Percentiles rank a stretch among this genome's conserved stretches.
Conservation (phyloP, 2,329 filamentous ascomycete species). For the Sarocladium kiliense region DNA sequence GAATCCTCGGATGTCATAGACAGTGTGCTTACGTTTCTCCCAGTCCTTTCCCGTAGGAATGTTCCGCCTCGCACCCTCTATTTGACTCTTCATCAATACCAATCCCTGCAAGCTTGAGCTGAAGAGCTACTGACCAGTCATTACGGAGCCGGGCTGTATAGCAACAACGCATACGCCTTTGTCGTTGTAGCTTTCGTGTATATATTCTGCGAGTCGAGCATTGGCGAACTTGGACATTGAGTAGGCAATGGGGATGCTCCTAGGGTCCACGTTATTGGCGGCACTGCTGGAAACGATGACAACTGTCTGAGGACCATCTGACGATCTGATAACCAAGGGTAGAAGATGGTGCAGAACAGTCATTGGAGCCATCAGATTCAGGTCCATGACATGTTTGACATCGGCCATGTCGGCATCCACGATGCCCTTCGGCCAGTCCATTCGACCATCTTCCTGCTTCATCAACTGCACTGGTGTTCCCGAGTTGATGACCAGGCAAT, state of each 20-base stretch:
- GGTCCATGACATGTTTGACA: slow-evolving; percentile 3
- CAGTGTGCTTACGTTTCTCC: background rate
- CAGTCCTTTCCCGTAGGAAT: background rate
- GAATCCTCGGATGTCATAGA: background rate
- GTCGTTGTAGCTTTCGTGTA: slow-evolving; percentile 38
- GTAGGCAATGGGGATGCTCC: slow-evolving; percentile 29
- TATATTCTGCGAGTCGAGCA: slow-evolving; percentile 42
- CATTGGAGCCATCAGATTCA: background rate
- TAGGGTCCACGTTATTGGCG: background rate
- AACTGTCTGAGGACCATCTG: background rate
- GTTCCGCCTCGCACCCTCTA: background rate
- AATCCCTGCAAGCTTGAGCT: too few relatives aligned
- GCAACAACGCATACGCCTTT: slow-evolving; percentile 35
- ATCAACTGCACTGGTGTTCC: slow-evolving; percentile 3
- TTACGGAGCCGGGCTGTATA: slow-evolving; percentile 32
- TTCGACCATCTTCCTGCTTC: background rate
- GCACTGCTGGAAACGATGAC: slow-evolving; percentile 4
- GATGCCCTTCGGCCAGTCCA: slow-evolving; percentile 5
- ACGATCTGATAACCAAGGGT: background rate
- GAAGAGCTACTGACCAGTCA: slow-evolving; percentile 27
- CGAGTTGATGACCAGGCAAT: background rate
- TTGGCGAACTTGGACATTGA: slow-evolving; percentile 44
- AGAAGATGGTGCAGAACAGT: background rate
- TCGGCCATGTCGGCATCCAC: slow-evolving; percentile 1
- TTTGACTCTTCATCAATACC: slow-evolving; percentile 21